phyloP scores from a whole-genome alignment of 2,329 filamentous ascomycete species.

The Huntiella savannae region DNA sequence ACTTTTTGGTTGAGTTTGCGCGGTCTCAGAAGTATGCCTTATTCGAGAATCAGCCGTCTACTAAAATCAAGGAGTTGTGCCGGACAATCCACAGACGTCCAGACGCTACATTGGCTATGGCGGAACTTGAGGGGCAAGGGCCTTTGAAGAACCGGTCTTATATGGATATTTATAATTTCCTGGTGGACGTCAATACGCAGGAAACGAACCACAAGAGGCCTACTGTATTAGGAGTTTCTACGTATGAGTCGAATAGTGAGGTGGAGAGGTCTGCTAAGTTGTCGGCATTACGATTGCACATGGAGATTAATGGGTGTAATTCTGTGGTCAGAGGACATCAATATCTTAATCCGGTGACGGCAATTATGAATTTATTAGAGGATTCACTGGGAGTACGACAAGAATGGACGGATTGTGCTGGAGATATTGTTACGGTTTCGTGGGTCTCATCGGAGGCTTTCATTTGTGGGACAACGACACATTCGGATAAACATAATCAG shows the following conservation, averaged over 20 bases:
- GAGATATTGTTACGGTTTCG: constrained; percentile 37
- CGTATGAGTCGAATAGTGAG: constrained; percentile 13
- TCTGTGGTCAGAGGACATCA: constrained; percentile 23
- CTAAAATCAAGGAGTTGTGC: constrained; percentile 12
- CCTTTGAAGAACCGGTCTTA: constrained; percentile 15
- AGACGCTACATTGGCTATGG: constrained; percentile 8
- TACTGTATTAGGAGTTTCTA: constrained; percentile 12
- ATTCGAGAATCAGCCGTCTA: constrained; percentile 4
- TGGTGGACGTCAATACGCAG: constrained; percentile 19
- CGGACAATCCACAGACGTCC: constrained; percentile 12
- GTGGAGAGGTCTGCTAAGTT: constrained; percentile 17
- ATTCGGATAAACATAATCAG: constrained; percentile 43
- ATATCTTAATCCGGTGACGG: constrained; percentile 26
- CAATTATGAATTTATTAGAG: constrained; percentile 27
- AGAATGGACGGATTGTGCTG: constrained; percentile 42
- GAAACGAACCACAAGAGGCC: constrained; percentile 14
- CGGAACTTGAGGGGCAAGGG: constrained; percentile 11
- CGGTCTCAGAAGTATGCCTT: constrained; percentile 1
- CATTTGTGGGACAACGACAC: constrained; percentile 42
- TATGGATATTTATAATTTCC: constrained; percentile 20
- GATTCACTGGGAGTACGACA: constrained; percentile 30
- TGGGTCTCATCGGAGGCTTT: constrained; percentile 37
- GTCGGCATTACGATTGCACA: constrained; percentile 26
- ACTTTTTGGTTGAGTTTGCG: constrained; percentile 12
- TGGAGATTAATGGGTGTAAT: constrained; percentile 29